Evolutionary conservation across 345 rosid genomes (phyloP).

Genomic region (Cardamine chenopodiifolia): DNA sequence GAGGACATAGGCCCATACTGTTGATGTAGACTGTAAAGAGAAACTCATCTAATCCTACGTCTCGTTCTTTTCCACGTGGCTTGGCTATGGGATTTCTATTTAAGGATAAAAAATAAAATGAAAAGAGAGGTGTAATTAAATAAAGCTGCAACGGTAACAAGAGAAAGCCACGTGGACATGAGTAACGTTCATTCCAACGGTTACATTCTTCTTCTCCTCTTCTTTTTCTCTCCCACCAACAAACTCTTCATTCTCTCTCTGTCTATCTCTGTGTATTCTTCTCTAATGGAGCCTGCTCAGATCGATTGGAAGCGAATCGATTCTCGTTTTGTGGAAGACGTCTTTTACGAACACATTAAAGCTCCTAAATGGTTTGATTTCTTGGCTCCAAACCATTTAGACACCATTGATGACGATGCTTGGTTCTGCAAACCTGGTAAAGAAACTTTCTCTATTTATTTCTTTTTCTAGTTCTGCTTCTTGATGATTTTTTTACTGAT

Average conservation of each 20-base stretch:
- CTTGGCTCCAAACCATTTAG: slow-evolving; percentile 45
- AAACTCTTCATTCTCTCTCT: slow-evolving; percentile 4
- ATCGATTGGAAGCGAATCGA: slow-evolving; percentile 90
- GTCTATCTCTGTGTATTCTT: slow-evolving; percentile 19
- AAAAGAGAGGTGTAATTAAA: slow-evolving; percentile 4
- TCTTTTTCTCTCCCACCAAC: slow-evolving; percentile 36
- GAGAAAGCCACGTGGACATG: slow-evolving; percentile 28
- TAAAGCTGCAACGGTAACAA: slow-evolving; percentile 49
- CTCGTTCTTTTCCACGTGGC: slow-evolving; percentile 13
- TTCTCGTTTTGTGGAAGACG: slow-evolving; percentile 70
- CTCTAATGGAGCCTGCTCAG: slow-evolving; percentile 79
- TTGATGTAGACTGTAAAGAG: too few relatives aligned
- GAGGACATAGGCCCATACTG: not conserved
- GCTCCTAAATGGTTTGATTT: slow-evolving; percentile 95
- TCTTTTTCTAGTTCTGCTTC: not conserved
- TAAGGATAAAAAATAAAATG: not conserved
- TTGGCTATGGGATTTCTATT: not conserved
- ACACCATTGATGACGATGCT: slow-evolving; percentile 52
- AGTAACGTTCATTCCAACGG: slow-evolving; percentile 47
- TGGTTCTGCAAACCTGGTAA: slow-evolving; percentile 94
- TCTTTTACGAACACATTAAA: slow-evolving; percentile 69
- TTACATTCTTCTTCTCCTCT: slow-evolving; percentile 38
- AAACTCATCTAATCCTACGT: not conserved
- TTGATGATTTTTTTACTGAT: not conserved
- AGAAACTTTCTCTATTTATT: not conserved